phyloP scores from a whole-genome alignment of 805 yeast species.

The Debaryomyces prosopidis region DNA sequence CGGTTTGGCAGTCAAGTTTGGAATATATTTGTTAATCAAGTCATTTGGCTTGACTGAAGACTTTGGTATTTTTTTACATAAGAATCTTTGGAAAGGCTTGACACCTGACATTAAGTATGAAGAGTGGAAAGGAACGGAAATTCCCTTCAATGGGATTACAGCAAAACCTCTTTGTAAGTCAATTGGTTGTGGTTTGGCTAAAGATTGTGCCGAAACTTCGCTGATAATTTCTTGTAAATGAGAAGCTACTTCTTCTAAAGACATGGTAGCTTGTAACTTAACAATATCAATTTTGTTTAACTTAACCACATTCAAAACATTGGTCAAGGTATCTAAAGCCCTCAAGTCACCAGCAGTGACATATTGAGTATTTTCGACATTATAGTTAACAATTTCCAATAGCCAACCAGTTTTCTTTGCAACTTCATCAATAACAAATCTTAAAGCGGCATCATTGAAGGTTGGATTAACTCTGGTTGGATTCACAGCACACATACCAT shows the following conservation, averaged over 20 bases:
- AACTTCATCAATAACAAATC: conserved; percentile 91
- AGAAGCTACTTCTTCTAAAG: conserved; percentile 84
- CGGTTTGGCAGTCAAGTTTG: conserved; percentile 97
- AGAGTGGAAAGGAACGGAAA: conserved; percentile 99
- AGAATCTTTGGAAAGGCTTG: conserved; percentile 97
- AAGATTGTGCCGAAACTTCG: conserved; percentile 79
- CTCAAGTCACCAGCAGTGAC: conserved; percentile 99
- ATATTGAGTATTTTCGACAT: conserved; percentile 97
- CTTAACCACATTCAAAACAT: conserved; percentile 90
- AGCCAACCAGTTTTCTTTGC: conserved; percentile 86
- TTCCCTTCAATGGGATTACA: conserved; percentile 96
- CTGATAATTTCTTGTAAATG: conserved; percentile 85
- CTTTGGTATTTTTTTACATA: conserved; percentile 92
- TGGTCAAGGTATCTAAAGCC: conserved; percentile 88
- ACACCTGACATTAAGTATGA: conserved; percentile 98
- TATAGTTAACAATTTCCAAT: conserved; percentile 96
- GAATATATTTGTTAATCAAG: conserved; percentile 93
- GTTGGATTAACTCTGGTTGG: conserved; percentile 90
- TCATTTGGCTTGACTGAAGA: conserved; percentile 94
- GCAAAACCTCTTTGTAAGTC: conserved; percentile 98
- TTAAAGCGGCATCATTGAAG: conserved; percentile 88
- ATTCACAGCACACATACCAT: conserved; percentile 98
- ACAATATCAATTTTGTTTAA: conserved; percentile 91
- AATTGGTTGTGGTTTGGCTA: conserved; percentile 93
- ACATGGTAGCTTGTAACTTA: conserved; percentile 77